Evolutionary conservation across 805 yeast species (phyloP), one percentile per base, ranked within the genome.

Genomic region (Teunomyces lycoperdinae): DNA sequence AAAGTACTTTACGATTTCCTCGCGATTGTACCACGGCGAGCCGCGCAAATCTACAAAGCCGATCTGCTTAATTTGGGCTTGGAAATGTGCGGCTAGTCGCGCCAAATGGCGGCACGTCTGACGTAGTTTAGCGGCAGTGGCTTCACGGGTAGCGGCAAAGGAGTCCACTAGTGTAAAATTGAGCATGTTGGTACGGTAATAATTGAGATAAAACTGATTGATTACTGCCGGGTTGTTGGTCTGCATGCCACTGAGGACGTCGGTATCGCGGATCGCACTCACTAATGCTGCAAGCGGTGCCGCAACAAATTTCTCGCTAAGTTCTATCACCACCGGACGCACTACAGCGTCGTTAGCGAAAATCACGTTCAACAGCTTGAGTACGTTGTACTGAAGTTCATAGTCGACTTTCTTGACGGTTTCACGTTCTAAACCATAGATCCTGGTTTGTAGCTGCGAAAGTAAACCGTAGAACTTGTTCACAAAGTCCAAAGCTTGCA

Each of bases 321-420:
- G 34, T 8, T 14, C 16, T 4, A 26, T 31, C 8, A 45, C 29
- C 7, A 48, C 43, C 13, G 33, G 33, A 9, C 17, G 35, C 10
- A 27, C 26, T 1, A 33, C 31, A 6, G 14, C 14, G 1, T 34
- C 30, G 4, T 14, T 10, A 11, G 38, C 42, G 30, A 47, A 44
- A 27, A 42, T 50, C 13, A 46, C 40, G 39, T 53, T 47, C 32
- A 60, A 38, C 14, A 58, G 20, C 26, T 49, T 45, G 10, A 61
- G 43, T 14, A 57, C 50, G 38, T 57, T 62, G 47, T 45, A 63
- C 31, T 53, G 57, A 27, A 63, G 38, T 48, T 67, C 69, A 32
- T 52, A 54, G 24, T 54, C 51, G 13, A 50, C 49, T 40, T 45
- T 50, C 11, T 34, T 43, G 7, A 36, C 33, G 17, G 35, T 42